Conservation (phyloP, 1,139 yeast species). For the Pichia sp. region DNA sequence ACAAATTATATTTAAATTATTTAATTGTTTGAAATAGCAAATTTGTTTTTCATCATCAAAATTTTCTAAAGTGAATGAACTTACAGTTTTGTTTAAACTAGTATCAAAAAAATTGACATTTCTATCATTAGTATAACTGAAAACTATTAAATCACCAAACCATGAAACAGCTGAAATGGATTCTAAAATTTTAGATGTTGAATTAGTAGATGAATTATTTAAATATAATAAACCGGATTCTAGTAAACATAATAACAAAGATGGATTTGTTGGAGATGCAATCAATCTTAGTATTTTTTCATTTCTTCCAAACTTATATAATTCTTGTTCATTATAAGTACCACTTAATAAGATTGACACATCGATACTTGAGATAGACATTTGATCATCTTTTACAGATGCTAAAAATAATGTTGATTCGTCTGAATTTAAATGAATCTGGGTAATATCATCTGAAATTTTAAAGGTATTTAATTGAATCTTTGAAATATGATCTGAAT, state of each 20-base stretch:
- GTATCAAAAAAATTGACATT: constrained; percentile 3
- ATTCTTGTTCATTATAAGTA: constrained; percentile 5
- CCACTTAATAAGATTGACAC: constrained; percentile 9
- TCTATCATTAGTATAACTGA: not conserved
- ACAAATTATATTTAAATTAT: constrained; percentile 7
- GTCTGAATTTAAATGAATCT: constrained; percentile 14
- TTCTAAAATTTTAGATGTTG: not conserved
- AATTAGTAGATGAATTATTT: constrained; percentile 7
- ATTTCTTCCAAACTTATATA: not conserved
- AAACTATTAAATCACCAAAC: constrained; percentile 7
- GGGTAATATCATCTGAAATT: constrained; percentile 13
- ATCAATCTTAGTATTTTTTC: constrained; percentile 6
- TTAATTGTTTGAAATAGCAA: constrained; percentile 6
- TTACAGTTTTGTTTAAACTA: not conserved
- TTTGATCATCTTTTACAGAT: constrained; percentile 1
- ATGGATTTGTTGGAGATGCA: constrained; percentile 8
- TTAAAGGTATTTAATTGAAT: constrained; percentile 15
- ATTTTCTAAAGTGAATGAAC: constrained; percentile 2
- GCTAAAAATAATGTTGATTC: constrained; percentile 12
- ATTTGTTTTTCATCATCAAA: constrained; percentile 10
- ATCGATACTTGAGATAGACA: constrained; percentile 6
- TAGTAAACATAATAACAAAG: constrained; percentile 4
- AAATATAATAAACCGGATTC: constrained; percentile 8
- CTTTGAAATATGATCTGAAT: constrained; percentile 6
- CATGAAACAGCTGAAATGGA: constrained; percentile 11